A percentile compares a stretch with the other conserved stretches of the same genome.
Conservation (phyloP, 106 monocot species). For the Dioscorea alata region DNA sequence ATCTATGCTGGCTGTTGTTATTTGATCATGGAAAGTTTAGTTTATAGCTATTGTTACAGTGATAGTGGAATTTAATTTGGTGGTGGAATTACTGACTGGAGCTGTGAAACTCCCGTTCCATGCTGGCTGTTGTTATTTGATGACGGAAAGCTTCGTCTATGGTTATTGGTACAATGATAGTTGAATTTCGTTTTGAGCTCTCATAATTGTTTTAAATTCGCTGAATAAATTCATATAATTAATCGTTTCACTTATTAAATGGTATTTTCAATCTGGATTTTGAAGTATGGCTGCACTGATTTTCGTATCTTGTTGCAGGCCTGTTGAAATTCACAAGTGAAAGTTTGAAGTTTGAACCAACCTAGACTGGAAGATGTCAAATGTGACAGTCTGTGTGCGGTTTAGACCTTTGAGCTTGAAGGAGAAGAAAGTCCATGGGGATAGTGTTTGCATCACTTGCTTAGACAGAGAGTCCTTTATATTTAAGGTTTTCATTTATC, state of each 20-base stretch:
- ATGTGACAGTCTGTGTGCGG: slow-evolving; percentile 54
- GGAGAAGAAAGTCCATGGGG: slow-evolving; percentile 30
- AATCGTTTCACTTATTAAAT: not conserved
- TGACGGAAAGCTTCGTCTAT: too few species aligned
- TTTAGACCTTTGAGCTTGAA: slow-evolving; percentile 50
- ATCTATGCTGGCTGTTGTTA: too few species aligned
- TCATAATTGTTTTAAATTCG: not conserved
- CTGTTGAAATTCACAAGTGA: not conserved
- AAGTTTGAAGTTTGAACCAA: not conserved
- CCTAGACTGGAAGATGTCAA: slow-evolving; percentile 32
- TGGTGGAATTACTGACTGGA: too few species aligned
- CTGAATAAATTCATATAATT: not conserved
- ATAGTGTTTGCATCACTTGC: slow-evolving; percentile 15
- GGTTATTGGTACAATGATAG: too few species aligned
- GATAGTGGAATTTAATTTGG: too few species aligned
- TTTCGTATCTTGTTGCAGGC: not conserved
- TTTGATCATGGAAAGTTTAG: too few species aligned
- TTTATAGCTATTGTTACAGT: too few species aligned
- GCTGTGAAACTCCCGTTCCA: too few species aligned
- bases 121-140: too few species aligned
- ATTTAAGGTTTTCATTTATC: slow-evolving; percentile 35
- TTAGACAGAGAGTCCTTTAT: slow-evolving; percentile 48
- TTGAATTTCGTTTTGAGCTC: too few species aligned
- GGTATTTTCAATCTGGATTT: too few species aligned
- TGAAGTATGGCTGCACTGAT: not conserved